A percentile compares a stretch with the other conserved stretches of the same genome.
Evolutionary conservation across 192 early-diverging fungal species (phyloP).

Genomic region (Diversispora epigaea): DNA sequence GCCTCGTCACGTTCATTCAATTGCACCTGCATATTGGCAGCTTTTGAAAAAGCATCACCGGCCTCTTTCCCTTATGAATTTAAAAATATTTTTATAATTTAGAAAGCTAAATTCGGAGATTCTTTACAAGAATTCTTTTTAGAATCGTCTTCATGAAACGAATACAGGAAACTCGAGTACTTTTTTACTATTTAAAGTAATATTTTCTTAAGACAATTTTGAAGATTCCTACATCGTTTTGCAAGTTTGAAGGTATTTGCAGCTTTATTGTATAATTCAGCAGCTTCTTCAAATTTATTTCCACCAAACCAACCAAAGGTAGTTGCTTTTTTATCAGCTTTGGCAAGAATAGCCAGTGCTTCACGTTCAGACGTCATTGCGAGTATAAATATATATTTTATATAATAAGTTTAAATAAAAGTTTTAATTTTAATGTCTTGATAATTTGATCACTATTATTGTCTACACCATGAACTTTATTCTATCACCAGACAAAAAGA

Average conservation of each 20-base stretch:
- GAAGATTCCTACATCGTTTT: slow-evolving; percentile 72
- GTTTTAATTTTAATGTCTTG: no score
- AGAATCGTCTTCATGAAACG: background rate
- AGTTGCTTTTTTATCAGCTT: slow-evolving; percentile 70
- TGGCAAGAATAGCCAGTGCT: slow-evolving; percentile 58
- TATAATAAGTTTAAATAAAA: no score
- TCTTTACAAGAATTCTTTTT: background rate
- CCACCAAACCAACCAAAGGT: slow-evolving; percentile 64
- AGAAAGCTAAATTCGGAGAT: background rate
- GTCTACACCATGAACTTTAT: no score
- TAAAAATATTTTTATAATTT: slow-evolving; percentile 20
- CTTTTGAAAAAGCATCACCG: slow-evolving; percentile 87
- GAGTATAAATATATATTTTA: no score
- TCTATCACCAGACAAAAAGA: no score
- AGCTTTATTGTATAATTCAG: slow-evolving; percentile 89
- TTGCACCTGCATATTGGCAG: slow-evolving; percentile 77
- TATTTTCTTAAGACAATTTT: background rate
- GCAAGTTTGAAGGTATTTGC: slow-evolving; percentile 91
- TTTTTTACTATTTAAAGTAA: background rate
- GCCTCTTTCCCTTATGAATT: slow-evolving; percentile 76
- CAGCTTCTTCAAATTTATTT: slow-evolving; percentile 93
- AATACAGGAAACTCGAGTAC: background rate
- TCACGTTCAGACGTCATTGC: slow-evolving; percentile 51
- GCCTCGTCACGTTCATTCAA: slow-evolving; percentile 85
- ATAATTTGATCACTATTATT: no score